A percentile compares a stretch with the other conserved stretches of the same genome.
Conservation (phyloP, 768 basidiomycete species). For the Tulasnella sp. region DNA sequence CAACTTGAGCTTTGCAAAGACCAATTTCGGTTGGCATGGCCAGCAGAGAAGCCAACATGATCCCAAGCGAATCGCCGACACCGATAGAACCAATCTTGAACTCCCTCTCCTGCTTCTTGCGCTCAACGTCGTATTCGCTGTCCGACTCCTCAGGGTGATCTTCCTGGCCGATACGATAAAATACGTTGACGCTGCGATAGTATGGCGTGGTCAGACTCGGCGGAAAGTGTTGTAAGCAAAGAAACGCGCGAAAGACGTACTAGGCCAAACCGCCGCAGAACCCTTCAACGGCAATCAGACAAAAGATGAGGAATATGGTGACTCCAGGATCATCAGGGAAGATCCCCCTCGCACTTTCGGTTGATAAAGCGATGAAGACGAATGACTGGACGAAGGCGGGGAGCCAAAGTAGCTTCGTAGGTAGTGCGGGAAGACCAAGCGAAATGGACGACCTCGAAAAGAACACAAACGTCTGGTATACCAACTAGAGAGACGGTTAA, state of each 20-base stretch:
- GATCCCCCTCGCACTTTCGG: conserved; percentile 63
- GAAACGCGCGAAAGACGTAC: conserved; percentile 46
- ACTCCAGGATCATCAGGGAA: conserved; percentile 48
- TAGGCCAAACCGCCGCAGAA: conserved; percentile 90
- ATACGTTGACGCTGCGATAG: conserved; percentile 70
- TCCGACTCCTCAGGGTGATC: conserved; percentile 29
- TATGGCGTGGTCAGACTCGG: not conserved
- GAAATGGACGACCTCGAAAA: conserved; percentile 87
- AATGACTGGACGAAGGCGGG: conserved; percentile 68
- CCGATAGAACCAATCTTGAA: conserved; percentile 89
- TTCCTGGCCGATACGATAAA: conserved; percentile 75
- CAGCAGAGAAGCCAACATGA: conserved; percentile 52
- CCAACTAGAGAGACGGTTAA: conserved; percentile 41
- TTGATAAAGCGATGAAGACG: conserved; percentile 54
- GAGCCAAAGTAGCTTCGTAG: conserved; percentile 54
- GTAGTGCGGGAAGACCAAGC: conserved; percentile 72
- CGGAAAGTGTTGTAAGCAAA: conserved; percentile 20
- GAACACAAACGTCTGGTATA: conserved; percentile 88
- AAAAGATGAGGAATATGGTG: conserved; percentile 46
- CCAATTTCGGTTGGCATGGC: conserved; percentile 68
- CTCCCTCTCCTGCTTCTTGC: conserved; percentile 67
- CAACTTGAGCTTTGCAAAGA: conserved; percentile 66
- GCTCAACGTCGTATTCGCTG: conserved; percentile 46
- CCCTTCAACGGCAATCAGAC: conserved; percentile 79
- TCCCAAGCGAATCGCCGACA: conserved; percentile 73